Conservation (phyloP, 2,329 filamentous ascomycete species). For the Colletotrichum tofieldiae region DNA sequence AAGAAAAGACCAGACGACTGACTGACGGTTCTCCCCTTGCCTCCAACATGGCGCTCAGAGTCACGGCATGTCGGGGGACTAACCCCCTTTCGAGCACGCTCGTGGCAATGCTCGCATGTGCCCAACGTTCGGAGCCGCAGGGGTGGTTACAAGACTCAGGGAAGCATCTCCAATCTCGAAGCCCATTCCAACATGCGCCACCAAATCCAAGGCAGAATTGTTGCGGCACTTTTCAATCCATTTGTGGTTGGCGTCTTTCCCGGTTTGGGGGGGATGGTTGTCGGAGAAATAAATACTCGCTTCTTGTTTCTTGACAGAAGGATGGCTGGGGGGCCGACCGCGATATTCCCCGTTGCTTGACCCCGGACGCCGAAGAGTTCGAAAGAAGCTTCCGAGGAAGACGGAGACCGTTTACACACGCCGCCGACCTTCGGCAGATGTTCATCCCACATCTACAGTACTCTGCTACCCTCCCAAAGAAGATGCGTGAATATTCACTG, state of each 20-base stretch:
- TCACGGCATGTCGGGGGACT: not conserved
- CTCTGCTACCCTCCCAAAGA: not conserved
- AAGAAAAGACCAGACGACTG: slow-evolving; percentile 12
- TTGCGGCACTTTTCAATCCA: slow-evolving; percentile 1
- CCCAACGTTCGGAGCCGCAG: slow-evolving; percentile 14
- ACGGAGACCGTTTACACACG: not conserved
- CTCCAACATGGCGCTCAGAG: not conserved
- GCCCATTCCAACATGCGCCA: slow-evolving; percentile 18
- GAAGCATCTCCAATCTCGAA: slow-evolving; percentile 4
- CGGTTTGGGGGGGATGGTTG: not conserved
- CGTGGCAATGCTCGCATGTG: slow-evolving; percentile 17
- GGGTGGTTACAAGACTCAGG: not conserved
- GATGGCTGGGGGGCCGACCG: slow-evolving; percentile 1
- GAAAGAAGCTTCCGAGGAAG: slow-evolving; percentile 1
- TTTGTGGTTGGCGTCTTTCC: not conserved
- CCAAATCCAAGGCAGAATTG: slow-evolving; percentile 7
- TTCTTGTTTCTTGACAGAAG: slow-evolving; percentile 1
- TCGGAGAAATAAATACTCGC: slow-evolving; percentile 20
- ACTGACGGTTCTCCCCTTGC: not conserved
- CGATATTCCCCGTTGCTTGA: slow-evolving; percentile 20
- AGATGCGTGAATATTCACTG: not conserved
- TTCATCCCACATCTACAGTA: not conserved
- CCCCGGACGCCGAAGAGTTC: slow-evolving; percentile 16
- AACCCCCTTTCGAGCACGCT: slow-evolving; percentile 1
- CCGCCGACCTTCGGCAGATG: not conserved